phyloP scores from a whole-genome alignment of 768 basidiomycete genomes.

The Termitomyces sp. region DNA sequence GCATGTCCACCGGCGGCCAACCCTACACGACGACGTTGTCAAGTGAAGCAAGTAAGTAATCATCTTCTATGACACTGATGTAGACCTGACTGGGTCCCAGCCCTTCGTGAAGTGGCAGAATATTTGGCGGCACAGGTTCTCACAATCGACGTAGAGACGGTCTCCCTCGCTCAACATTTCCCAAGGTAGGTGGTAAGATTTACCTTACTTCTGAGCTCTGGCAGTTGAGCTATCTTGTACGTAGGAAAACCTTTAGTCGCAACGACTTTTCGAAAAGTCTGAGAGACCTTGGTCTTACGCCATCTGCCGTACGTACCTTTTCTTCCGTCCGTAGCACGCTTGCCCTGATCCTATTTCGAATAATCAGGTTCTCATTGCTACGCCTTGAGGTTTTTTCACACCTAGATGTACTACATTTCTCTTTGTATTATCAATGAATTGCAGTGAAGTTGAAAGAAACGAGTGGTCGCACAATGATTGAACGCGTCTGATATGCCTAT shows the following conservation, averaged over 20 bases:
- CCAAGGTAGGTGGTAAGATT: constrained; percentile 50
- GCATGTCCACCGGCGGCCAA: constrained; percentile 73
- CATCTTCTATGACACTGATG: background rate
- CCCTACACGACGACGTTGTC: constrained; percentile 77
- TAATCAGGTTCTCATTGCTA: constrained; percentile 50
- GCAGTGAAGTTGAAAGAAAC: background rate
- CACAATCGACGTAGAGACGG: constrained; percentile 67
- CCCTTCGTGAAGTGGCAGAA: constrained; percentile 82
- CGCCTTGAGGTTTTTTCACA: constrained; percentile 19
- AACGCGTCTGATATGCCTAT: constrained; percentile 13
- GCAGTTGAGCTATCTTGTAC: background rate
- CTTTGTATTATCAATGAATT: constrained; percentile 5
- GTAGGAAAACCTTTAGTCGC: constrained; percentile 73
- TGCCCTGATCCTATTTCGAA: background rate
- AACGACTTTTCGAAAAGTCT: constrained; percentile 77
- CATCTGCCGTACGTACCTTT: constrained; percentile 66
- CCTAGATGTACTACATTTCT: constrained; percentile 1
- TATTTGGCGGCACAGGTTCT: constrained; percentile 74
- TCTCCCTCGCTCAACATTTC: constrained; percentile 76
- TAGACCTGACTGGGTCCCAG: constrained; percentile 29
- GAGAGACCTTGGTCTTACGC: constrained; percentile 82
- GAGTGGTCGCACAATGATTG: background rate
- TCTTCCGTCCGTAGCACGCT: background rate
- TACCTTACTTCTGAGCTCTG: background rate
- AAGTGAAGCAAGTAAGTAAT: constrained; percentile 68